phyloP scores from a whole-genome alignment of 768 basidiomycete genomes.

The Auricularia sp. region DNA sequence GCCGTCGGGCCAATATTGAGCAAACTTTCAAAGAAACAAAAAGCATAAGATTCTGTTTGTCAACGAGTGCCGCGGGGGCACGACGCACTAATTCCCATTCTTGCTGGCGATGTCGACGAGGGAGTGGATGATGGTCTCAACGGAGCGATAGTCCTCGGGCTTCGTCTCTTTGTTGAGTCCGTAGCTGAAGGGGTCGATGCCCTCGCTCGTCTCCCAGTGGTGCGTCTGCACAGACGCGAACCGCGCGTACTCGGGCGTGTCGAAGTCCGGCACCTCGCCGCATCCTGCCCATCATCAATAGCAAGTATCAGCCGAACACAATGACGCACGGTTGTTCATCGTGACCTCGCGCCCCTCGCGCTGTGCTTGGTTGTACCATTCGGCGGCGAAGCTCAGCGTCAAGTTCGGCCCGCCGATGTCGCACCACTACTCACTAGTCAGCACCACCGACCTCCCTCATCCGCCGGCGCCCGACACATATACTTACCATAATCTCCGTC shows the following conservation, averaged over 20 bases:
- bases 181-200: constrained; percentile 40
- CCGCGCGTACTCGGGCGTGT: constrained; percentile 44
- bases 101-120: constrained; percentile 51
- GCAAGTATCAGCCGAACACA: background rate
- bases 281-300: constrained; percentile 27
- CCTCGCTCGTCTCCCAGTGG: constrained; percentile 51
- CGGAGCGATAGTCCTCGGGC: constrained; percentile 39
- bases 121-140: constrained; percentile 38
- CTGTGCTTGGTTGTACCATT: constrained; percentile 35
- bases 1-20: constrained; percentile 47
- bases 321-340: constrained; percentile 31
- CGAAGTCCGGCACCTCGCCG: constrained; percentile 41
- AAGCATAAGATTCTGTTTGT: background rate
- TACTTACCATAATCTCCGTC: constrained; percentile 43
- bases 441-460: background rate
- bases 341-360: constrained; percentile 35
- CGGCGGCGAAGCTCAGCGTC: constrained; percentile 34
- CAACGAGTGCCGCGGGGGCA: background rate
- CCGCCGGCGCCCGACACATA: no score
- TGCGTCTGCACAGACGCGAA: constrained; percentile 37
- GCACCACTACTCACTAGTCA: constrained; percentile 35
- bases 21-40: constrained; percentile 23
- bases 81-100: constrained; percentile 50
- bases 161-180: constrained; percentile 25
- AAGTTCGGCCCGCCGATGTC: constrained; percentile 33